Evolutionary conservation across 2,329 filamentous ascomycete genomes (phyloP).

Genomic region (Talaromyces sp.): DNA sequence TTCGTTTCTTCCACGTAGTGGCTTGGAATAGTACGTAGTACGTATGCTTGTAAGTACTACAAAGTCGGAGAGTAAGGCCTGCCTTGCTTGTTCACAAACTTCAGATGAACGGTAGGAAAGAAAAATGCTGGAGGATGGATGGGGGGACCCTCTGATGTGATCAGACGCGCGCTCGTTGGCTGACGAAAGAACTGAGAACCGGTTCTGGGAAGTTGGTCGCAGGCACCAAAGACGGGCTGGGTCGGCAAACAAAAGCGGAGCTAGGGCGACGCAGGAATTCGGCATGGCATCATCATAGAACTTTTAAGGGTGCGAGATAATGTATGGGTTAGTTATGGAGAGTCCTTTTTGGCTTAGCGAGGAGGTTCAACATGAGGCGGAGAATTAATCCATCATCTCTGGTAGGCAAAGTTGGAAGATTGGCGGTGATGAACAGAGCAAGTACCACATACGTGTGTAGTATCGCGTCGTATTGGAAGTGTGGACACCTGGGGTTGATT

Average conservation of each 20-base stretch:
- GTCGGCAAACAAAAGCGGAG: slow-evolving; percentile 1
- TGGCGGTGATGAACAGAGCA: no score
- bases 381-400: neutral
- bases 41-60: neutral
- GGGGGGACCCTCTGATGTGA: neutral
- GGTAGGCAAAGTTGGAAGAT: neutral
- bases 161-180: slow-evolving; percentile 16
- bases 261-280: slow-evolving; percentile 5
- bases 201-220: slow-evolving; percentile 14
- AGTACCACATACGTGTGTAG: neutral
- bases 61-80: neutral
- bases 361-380: neutral
- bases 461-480: neutral
- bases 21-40: neutral
- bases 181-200: slow-evolving; percentile 13
- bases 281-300: slow-evolving; percentile 5
- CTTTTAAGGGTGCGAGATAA: neutral
- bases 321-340: neutral
- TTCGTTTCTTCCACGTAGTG: neutral
- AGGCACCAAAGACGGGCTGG: slow-evolving; percentile 7
- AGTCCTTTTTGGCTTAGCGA: neutral
- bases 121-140: neutral
- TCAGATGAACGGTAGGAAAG: neutral
- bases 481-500: neutral
- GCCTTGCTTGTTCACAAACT: neutral